Evolutionary conservation across 1,284 basidiomycete species (phyloP), one percentile per base, ranked within the genome.

Genomic region (Ganoderma meredithae): DNA sequence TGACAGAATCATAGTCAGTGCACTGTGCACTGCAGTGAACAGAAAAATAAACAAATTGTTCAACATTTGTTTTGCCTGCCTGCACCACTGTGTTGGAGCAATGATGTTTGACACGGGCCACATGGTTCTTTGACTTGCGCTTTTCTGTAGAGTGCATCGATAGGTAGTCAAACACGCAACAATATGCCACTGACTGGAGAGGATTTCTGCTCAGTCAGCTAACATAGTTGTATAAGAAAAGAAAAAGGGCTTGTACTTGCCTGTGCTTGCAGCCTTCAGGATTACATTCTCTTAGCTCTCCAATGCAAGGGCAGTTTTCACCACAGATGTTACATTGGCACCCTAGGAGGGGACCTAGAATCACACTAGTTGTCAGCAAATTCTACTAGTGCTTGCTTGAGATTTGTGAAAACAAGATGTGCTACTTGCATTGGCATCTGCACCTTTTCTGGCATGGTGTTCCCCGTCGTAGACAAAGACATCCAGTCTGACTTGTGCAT

Each of bases 261-360:
- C 60, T 56, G 49, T 13, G 41, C 52, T 13, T 69, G 60, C 82
- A 83, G 1, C 78, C 33, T 59, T 82, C 81, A 31, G 82, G 81
- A 72, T 84, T 81, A 66, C 86, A 86, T 73, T 87, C 85, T 61
- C 81, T 77, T 3, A 70, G 55, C 0, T 72, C 69, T 58, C 72
- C 72, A 15, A 69, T 65, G 70, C 85, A 87, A 27, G 75, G 71
- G 68, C 85, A 86, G 40, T 53, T 66, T 66, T 69, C 15, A 52
- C 60, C 8, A 8, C 61, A 62, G 1, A 9, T 12, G 4, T 36
- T 49, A n/a, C 60, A 47, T 5, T 44, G 41, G 19, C 60, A 62
- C 22, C 43, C 43, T 15, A 12, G 9, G 4, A n/a, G 22, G 0
- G 10, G 58, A 22, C 58, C 58, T 60, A 36, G n/a, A n/a, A n/a